Evolutionary conservation across 371 early-diverging fungal species (phyloP).

Genomic region (Rhizopus microsporus): DNA sequence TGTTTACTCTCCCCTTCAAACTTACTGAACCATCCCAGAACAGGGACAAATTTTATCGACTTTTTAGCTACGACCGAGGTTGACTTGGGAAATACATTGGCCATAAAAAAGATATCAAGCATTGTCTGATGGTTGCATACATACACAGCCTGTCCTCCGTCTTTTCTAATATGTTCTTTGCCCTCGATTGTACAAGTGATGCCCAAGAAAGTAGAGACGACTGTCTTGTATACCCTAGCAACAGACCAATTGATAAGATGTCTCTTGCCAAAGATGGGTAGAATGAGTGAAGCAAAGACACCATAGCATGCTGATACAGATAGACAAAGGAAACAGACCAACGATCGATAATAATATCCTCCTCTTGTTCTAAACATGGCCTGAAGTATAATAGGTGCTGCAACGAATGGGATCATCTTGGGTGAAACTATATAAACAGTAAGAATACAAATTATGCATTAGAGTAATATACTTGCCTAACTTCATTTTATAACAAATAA

Average conservation of each 20-base stretch:
- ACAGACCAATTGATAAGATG: slow-evolving; percentile 66
- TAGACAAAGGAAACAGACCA: slow-evolving; percentile 28
- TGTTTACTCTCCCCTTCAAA: slow-evolving; percentile 8
- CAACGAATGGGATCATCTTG: slow-evolving; percentile 1
- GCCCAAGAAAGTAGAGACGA: slow-evolving; percentile 56
- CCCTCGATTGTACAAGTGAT: slow-evolving; percentile 65
- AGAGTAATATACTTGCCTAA: too few relatives aligned
- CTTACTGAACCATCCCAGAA: slow-evolving; percentile 88
- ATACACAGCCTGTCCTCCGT: slow-evolving; percentile 61
- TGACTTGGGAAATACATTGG: slow-evolving; percentile 69
- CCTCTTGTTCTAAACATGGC: slow-evolving; percentile 33
- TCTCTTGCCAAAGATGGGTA: slow-evolving; percentile 51
- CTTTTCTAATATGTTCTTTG: slow-evolving; percentile 50
- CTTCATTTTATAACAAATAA: too few relatives aligned
- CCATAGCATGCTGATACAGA: slow-evolving; percentile 41
- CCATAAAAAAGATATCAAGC: slow-evolving; percentile 78
- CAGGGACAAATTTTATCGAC: slow-evolving; percentile 74
- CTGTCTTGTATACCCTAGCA: slow-evolving; percentile 51
- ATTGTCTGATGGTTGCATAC: slow-evolving; percentile 89
- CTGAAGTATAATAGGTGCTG: slow-evolving; percentile 20
- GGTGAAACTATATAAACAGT: too few relatives aligned
- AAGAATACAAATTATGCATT: too few relatives aligned
- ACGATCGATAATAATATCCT: slow-evolving; percentile 35
- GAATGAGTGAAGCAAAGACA: slow-evolving; percentile 42
- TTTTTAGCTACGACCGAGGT: slow-evolving; percentile 82